These are phyloP conservation scores for Suillus cothurnatus DNA, from an alignment of 768 basidiomycete species.

Conservation along the genomic window DNA sequence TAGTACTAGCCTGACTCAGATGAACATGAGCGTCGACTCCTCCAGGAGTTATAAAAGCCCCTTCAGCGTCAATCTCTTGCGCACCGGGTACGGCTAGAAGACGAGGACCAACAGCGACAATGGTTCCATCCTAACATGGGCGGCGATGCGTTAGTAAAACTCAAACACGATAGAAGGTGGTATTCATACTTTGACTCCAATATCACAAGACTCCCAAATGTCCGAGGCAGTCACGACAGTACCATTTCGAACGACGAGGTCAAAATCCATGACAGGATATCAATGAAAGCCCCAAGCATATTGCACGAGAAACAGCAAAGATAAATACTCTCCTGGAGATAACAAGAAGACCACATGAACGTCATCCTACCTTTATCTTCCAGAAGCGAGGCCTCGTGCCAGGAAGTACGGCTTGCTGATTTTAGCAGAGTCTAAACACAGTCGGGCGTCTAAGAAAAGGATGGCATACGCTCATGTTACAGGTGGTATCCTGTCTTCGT, in stretches of 20 bases:
- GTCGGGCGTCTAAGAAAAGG: neutral
- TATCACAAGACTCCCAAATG: slow-evolving; percentile 24
- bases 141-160: no score
- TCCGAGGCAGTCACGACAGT: slow-evolving; percentile 20
- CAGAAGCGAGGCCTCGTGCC: slow-evolving; percentile 4
- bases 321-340: slow-evolving; percentile 1
- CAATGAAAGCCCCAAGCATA: neutral
- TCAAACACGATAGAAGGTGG: neutral
- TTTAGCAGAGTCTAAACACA: neutral
- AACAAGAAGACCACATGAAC: slow-evolving; percentile 4
- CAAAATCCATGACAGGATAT: slow-evolving; percentile 16
- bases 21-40: slow-evolving; percentile 41
- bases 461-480: no score
- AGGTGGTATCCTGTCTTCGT: no score
- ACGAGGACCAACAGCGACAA: slow-evolving; percentile 25
- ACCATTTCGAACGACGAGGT: slow-evolving; percentile 16
- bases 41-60: slow-evolving; percentile 38
- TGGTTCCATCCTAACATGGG: slow-evolving; percentile 26
- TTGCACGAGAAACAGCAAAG: neutral
- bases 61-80: slow-evolving; percentile 37
- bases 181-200: slow-evolving; percentile 26
- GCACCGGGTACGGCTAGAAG: slow-evolving; percentile 18
- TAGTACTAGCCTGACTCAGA: slow-evolving; percentile 28
- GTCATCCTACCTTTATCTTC: no score
- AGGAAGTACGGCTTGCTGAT: neutral